These are phyloP conservation scores for Lachnellula willkommii DNA, from an alignment of 2,329 filamentous ascomycete species.

Conservation along the genomic window DNA sequence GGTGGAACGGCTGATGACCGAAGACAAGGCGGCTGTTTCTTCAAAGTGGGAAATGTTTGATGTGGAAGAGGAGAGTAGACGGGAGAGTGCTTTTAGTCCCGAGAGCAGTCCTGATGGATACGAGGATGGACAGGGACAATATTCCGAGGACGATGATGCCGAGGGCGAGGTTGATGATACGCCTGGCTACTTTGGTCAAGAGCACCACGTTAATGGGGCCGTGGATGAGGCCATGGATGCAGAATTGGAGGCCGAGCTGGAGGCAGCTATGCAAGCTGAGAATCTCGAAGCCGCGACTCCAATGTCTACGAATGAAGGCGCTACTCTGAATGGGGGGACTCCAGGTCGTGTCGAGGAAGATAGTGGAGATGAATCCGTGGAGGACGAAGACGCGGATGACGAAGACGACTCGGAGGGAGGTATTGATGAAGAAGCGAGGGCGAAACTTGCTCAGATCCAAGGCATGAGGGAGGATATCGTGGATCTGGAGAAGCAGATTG, in stretches of 20 bases:
- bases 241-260: constrained; percentile 31
- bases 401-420: constrained; percentile 38
- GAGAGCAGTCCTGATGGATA: constrained; percentile 29
- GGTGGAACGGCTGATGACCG: constrained; percentile 46
- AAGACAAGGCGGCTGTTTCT: constrained; percentile 38
- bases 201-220: constrained; percentile 18
- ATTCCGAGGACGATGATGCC: constrained; percentile 34
- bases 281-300: constrained; percentile 32
- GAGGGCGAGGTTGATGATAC: constrained; percentile 35
- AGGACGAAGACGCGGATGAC: constrained; percentile 41
- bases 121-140: constrained; percentile 34
- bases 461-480: constrained; percentile 48
- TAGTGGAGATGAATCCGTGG: constrained; percentile 39
- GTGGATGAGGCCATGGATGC: constrained; percentile 35
- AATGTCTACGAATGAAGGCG: constrained; percentile 26
- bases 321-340: constrained; percentile 25
- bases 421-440: constrained; percentile 48
- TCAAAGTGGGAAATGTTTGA: constrained; percentile 40
- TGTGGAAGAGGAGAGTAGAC: constrained; percentile 27
- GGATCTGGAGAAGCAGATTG: constrained; percentile 48
- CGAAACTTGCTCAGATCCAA: constrained; percentile 41
- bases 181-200: constrained; percentile 29
- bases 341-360: constrained; percentile 27
- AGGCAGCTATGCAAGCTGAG: constrained; percentile 28
- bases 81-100: constrained; percentile 19